Evolutionary conservation across 495 filamentous ascomycete genomes (phyloP).

Genomic region (Lepidopterella palustris): DNA sequence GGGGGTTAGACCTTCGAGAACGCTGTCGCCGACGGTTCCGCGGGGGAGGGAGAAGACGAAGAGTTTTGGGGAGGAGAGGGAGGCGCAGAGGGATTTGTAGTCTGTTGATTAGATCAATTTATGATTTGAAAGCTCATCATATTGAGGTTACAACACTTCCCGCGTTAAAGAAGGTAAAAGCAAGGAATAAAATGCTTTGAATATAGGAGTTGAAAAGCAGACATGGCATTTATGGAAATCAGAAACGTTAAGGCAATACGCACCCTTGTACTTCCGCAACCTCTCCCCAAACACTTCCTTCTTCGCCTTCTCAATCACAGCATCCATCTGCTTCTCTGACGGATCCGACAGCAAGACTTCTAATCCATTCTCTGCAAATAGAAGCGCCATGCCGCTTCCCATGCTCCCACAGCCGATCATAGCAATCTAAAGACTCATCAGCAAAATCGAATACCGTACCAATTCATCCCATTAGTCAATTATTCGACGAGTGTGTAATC

Average conservation of each 20-base stretch:
- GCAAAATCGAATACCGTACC: neutral
- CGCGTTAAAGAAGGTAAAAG: too few relatives aligned
- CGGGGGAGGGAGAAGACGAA: conserved; percentile 67
- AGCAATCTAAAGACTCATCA: conserved; percentile 41
- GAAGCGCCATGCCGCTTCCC: conserved; percentile 59
- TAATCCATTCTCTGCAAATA: conserved; percentile 56
- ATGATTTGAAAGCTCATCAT: conserved; percentile 32
- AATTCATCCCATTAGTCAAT: neutral
- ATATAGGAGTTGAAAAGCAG: neutral
- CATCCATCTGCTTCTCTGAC: conserved; percentile 44
- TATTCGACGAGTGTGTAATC: neutral
- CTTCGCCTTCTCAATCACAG: conserved; percentile 34
- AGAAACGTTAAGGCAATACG: neutral
- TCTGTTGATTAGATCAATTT: neutral
- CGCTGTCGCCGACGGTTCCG: conserved; percentile 59
- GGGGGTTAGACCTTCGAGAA: conserved; percentile 52
- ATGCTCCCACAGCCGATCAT: conserved; percentile 62
- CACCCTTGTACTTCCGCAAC: conserved; percentile 35
- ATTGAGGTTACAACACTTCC: conserved; percentile 26
- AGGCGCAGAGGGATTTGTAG: conserved; percentile 17
- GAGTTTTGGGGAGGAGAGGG: conserved; percentile 33
- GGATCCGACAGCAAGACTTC: conserved; percentile 58
- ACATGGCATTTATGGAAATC: neutral
- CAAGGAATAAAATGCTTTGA: too few relatives aligned
- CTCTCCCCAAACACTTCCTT: conserved; percentile 33